These are phyloP conservation scores for Globisporangium cystogenes DNA, from an alignment of 352 stramenopile genomes.

Conservation along the genomic window DNA sequence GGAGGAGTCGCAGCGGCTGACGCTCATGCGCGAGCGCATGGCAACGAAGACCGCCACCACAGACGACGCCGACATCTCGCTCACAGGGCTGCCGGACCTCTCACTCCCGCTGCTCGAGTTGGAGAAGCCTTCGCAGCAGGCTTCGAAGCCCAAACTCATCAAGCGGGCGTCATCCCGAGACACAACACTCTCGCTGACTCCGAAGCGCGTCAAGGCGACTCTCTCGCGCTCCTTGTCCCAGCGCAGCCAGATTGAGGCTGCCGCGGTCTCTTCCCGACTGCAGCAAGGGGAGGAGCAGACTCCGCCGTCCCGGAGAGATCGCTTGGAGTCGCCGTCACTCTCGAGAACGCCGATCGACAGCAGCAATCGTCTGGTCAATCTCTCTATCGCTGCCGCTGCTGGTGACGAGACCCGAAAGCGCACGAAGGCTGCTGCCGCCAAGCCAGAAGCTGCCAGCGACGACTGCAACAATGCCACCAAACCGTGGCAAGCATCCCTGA, in stretches of 20 bases:
- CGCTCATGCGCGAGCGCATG: conserved; percentile 24
- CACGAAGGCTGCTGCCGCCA: no score
- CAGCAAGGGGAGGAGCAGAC: neutral
- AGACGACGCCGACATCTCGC: conserved; percentile 43
- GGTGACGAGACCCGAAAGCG: neutral
- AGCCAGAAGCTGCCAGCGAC: neutral
- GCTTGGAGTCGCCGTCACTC: neutral
- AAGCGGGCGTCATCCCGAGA: conserved; percentile 39
- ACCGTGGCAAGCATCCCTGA: conserved; percentile 54
- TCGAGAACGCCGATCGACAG: neutral
- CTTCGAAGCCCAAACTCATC: conserved; percentile 14
- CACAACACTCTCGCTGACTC: conserved; percentile 4
- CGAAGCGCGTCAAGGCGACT: conserved; percentile 16
- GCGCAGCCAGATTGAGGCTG: conserved; percentile 3
- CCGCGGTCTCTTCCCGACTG: neutral
- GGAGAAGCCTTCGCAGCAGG: neutral
- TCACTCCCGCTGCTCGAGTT: conserved; percentile 12
- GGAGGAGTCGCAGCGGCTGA: conserved; percentile 53
- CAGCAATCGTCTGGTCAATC: neutral
- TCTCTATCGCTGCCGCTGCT: neutral
- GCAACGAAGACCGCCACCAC: neutral
- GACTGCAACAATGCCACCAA: neutral
- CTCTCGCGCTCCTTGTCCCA: conserved; percentile 40
- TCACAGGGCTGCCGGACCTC: conserved; percentile 52
- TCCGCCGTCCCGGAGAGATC: neutral